A percentile compares a stretch with the other conserved stretches of the same genome.
Evolutionary conservation across 441 rosid species (phyloP).

Genomic region (Aquilaria agallochum): DNA sequence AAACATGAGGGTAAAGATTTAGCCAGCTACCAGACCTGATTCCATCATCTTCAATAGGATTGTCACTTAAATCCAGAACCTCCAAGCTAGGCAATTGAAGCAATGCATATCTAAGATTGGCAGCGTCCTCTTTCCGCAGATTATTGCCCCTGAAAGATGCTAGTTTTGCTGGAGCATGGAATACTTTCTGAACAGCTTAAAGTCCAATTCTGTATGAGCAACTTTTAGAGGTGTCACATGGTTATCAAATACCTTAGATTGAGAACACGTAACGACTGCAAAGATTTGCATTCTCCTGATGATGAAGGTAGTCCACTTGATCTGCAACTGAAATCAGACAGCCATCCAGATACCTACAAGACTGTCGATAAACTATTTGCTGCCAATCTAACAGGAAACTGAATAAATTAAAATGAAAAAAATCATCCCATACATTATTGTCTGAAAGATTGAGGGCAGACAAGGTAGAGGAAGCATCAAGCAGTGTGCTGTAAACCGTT

Average conservation of each 20-base stretch:
- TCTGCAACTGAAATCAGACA: constrained; percentile 51
- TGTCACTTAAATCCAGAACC: constrained; percentile 76
- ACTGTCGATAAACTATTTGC: constrained; percentile 10
- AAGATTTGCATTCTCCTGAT: constrained; percentile 34
- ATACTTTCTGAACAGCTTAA: constrained; percentile 1
- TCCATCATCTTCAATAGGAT: constrained; percentile 74
- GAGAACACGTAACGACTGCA: constrained; percentile 57
- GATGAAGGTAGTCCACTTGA: constrained; percentile 23
- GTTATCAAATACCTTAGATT: constrained; percentile 52
- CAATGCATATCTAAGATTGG: constrained; percentile 52
- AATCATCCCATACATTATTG: constrained; percentile 51
- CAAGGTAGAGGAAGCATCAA: constrained; percentile 50
- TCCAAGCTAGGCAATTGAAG: constrained; percentile 65
- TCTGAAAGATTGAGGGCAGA: constrained; percentile 79
- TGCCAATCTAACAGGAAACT: constrained; percentile 4
- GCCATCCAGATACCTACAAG: constrained; percentile 81
- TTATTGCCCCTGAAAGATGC: constrained; percentile 60
- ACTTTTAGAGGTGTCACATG: neutral
- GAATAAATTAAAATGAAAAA: constrained; percentile 15
- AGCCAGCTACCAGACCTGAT: constrained; percentile 46
- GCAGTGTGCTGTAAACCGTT: constrained; percentile 47
- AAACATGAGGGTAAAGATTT: too few species aligned
- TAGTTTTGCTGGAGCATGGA: constrained; percentile 16
- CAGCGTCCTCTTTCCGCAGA: constrained; percentile 58
- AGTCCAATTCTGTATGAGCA: constrained; percentile 8